Evolutionary conservation across 495 filamentous ascomycete genomes (phyloP).

Genomic region (Podospora tetraspora): DNA sequence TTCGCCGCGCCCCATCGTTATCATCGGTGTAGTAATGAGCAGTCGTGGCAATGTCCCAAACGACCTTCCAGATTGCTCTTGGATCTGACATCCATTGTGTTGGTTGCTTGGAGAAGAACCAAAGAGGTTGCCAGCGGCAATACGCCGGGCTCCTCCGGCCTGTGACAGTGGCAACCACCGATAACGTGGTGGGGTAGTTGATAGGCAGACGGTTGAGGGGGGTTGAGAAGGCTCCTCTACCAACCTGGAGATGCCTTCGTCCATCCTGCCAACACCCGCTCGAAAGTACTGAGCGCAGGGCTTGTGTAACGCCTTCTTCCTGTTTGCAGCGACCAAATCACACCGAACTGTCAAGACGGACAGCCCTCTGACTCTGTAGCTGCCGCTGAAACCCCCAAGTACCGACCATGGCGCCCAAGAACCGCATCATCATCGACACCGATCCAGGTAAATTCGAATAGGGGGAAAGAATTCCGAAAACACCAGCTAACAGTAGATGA

Average conservation of each 20-base stretch:
- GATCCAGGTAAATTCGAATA: slow-evolving; percentile 56
- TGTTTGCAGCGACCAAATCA: not conserved
- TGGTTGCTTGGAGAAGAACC: not conserved
- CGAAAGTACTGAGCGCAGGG: not conserved
- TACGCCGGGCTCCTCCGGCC: slow-evolving; percentile 1
- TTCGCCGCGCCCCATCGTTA: not conserved
- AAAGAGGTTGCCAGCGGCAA: slow-evolving; percentile 5
- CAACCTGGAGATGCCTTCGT: not conserved
- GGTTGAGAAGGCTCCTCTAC: not conserved
- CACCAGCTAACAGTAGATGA: slow-evolving; percentile 6
- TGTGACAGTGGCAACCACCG: not conserved
- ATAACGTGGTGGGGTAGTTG: not conserved
- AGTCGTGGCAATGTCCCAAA: not conserved
- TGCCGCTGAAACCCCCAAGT: not conserved
- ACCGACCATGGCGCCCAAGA: slow-evolving; percentile 50
- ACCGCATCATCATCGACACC: slow-evolving; percentile 88
- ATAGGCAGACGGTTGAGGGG: not conserved
- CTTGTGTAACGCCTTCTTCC: not conserved
- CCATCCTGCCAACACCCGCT: not conserved
- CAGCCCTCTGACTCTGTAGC: not conserved
- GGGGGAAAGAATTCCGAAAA: not conserved
- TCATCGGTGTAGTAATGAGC: not conserved
- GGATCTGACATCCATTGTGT: not conserved
- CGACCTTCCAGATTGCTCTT: not conserved
- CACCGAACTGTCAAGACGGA: too few relatives aligned